phyloP scores from a whole-genome alignment of 495 filamentous ascomycete species.

The Aspergillus panamensis region DNA sequence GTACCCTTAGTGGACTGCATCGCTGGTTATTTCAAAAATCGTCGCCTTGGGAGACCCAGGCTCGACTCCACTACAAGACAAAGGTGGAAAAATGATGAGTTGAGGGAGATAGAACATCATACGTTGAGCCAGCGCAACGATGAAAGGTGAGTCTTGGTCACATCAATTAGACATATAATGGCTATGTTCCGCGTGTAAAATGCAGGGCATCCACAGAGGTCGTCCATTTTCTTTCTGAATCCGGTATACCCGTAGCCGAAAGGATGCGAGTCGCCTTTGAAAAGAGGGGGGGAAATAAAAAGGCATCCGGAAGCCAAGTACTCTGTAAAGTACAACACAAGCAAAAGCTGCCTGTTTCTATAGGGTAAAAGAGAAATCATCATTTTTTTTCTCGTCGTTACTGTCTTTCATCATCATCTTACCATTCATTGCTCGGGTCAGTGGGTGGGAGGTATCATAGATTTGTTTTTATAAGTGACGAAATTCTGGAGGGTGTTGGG shows the following conservation, averaged over 20 bases:
- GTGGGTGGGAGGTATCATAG: conserved; percentile 9
- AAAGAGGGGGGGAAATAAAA: neutral
- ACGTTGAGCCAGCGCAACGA: neutral
- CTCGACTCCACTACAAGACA: neutral
- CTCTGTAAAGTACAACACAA: conserved; percentile 10
- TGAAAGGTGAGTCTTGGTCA: neutral
- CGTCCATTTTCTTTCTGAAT: neutral
- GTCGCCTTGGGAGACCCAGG: neutral
- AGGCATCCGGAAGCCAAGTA: neutral
- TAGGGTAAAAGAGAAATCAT: conserved; percentile 15
- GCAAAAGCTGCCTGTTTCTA: conserved; percentile 7
- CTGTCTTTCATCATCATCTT: conserved; percentile 25
- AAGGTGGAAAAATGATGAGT: neutral
- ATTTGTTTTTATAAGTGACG: neutral
- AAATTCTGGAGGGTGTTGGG: neutral
- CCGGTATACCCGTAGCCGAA: neutral
- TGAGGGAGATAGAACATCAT: neutral
- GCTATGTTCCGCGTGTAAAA: neutral
- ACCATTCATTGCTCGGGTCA: conserved; percentile 16
- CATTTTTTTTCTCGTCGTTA: conserved; percentile 21
- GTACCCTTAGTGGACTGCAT: conserved; percentile 63
- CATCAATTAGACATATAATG: neutral
- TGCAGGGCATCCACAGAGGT: neutral
- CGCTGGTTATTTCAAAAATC: conserved; percentile 47
- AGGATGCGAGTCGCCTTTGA: too few relatives aligned